Evolutionary conservation across 331 rosid species (phyloP), one percentile per base, ranked within the genome.

Genomic region (Pyrus hybrid): DNA sequence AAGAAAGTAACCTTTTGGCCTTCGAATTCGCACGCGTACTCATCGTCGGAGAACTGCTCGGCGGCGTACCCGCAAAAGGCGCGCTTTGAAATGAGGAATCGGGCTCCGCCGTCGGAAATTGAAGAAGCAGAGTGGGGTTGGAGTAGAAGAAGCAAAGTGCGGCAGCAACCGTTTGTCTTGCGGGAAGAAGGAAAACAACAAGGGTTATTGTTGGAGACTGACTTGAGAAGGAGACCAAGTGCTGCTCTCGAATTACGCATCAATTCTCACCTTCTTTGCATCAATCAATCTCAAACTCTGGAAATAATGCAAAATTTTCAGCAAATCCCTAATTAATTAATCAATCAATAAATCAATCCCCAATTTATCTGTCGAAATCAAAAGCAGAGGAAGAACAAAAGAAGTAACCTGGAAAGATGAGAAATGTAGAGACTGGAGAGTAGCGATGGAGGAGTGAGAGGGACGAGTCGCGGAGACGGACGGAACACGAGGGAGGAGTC

Each of bases 31-130:
- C 93, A 85, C 53, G 87, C 94, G 80, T 91, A 93, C 80, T 93
- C 98, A 61, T 93, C 98, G 79, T 93, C 98, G 47, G 97, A 91
- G 91, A 87, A 93, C 82, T 88, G 93, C 81, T 86, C 98, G 8
- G 86, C 74, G 21, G 86, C 74, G 70, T 87, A 84, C 20, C 87
- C 78, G 83, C 87, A 87, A 76, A 86, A 81, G 28, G 81, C 56
- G 43, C 96, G 93, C 53, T 43, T 68, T 33, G 85, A 8, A 54
- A 75, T 3, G 63, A 82, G 77, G 54, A 81, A 68, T 8, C 68
- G 4, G 51, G 51, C 47, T 41, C 47, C 57, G 6, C 72, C 68
- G 45, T 60, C 70, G 3, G 65, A 79, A 18, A 79, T 4, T 28
- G 87, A 75, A 71, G 84, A 68, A 63, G 83, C 76, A 47, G 63